Base-by-base conservation (phyloP, 2,329 filamentous ascomycete species). In the Paecilomyces fulvus region DNA sequence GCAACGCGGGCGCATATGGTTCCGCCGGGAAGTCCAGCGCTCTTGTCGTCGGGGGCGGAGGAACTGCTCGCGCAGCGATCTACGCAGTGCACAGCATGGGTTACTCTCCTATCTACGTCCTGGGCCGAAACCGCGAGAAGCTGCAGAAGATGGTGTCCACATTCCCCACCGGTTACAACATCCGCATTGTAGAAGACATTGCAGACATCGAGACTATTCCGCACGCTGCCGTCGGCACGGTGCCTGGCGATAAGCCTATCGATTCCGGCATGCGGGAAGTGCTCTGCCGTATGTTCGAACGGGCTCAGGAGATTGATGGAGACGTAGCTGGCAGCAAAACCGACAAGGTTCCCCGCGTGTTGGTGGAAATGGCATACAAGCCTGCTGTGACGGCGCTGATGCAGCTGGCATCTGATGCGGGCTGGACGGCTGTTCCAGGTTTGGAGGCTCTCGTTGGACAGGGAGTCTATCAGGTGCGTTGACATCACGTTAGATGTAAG, bases 361-460 rank as follows among this genome's bases (percentile, higher is more conserved):
- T 97, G 59, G 75, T 97, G 3, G 94, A 99, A 73, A 96, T 99
- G 92, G 92, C 94, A 1, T 99, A 99, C 73, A 95, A 92, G 73
- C 94, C 94, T 20, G 79, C 82, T 0, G 81, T 89, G 54, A 99
- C 94, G 3, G 83, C 87, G 7, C 74, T 96, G 62, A 96, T 97
- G 85, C 82, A 88, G 69, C 77, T 96, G 68, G 92, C 92, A 2
- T 80, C 85, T 64, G 82, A 87, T 63, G 82, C 83, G 11, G 86
- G 87, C 2, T 99, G 94, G 94, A 81, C 77, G 56, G 90, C 88
- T 1, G 87, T 97, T 60, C 86, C 90, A 7, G 94, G 94, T 0
- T 74, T 96, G 43, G 94, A 99, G 72, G 91, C 94, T 30, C 79
- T 99, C 55, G 85, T 91, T 59, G 90, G 89, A 4, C 94, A 99